Evolutionary conservation across 1,284 basidiomycete genomes (phyloP).

Genomic region (Rugosomyces carneus): DNA sequence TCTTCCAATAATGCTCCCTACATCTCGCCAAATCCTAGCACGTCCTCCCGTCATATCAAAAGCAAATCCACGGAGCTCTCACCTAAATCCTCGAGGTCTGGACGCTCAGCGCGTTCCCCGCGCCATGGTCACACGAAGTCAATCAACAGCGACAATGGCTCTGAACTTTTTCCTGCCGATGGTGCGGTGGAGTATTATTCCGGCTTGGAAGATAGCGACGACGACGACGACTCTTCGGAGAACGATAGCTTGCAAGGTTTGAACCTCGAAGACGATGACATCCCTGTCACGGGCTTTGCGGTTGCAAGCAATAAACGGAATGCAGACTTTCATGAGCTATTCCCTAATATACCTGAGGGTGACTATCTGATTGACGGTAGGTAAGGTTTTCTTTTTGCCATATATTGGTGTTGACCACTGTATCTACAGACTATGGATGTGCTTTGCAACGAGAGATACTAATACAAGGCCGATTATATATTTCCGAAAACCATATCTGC

Average conservation of each 20-base stretch:
- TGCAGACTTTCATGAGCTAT: constrained; percentile 92
- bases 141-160: constrained; percentile 28
- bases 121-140: constrained; percentile 21
- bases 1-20: constrained; percentile 22
- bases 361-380: constrained; percentile 97
- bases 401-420: constrained; percentile 4
- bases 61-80: constrained; percentile 26
- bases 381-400: constrained; percentile 19
- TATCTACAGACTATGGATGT: constrained; percentile 84
- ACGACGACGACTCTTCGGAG: constrained; percentile 21
- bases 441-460: constrained; percentile 94
- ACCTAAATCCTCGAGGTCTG: constrained; percentile 25
- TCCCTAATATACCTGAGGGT: constrained; percentile 85
- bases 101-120: constrained; percentile 11
- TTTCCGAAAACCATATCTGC: constrained; percentile 97
- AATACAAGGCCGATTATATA: constrained; percentile 93
- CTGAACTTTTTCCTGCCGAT: constrained; percentile 27
- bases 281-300: constrained; percentile 89
- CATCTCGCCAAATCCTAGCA: constrained; percentile 21
- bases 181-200: constrained; percentile 38
- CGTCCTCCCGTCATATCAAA: constrained; percentile 22
- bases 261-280: constrained; percentile 59
- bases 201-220: constrained; percentile 32
- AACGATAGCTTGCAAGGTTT: constrained; percentile 33
- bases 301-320: constrained; percentile 95